phyloP scores from a whole-genome alignment of 2,329 filamentous ascomycete genomes.

The Ophiostoma triangulosporum region DNA sequence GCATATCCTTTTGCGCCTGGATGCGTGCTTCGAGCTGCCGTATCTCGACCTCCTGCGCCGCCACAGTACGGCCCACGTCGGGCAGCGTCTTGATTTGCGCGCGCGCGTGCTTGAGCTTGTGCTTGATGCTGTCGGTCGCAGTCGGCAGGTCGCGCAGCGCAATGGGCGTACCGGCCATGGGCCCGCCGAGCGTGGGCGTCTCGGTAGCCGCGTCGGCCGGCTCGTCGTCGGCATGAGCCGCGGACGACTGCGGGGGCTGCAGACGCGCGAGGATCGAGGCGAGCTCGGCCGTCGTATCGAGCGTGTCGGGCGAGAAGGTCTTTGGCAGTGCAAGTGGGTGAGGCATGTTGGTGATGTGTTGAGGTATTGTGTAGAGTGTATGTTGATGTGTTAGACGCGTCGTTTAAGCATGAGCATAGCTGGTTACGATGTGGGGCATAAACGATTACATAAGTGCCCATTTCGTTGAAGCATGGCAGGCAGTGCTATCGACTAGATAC shows the following conservation, averaged over 20 bases:
- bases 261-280: slow-evolving; percentile 66
- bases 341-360: slow-evolving; percentile 11
- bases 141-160: slow-evolving; percentile 62
- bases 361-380: background rate
- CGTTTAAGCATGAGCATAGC: too few relatives aligned
- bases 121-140: slow-evolving; percentile 65
- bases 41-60: slow-evolving; percentile 62
- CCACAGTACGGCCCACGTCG: slow-evolving; percentile 52
- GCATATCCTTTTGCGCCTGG: slow-evolving; percentile 43
- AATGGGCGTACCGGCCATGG: slow-evolving; percentile 18
- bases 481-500: background rate
- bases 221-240: slow-evolving; percentile 16
- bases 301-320: slow-evolving; percentile 64
- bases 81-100: slow-evolving; percentile 51
- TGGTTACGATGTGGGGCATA: too few relatives aligned
- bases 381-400: too few relatives aligned
- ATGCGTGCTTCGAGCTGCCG: slow-evolving; percentile 50
- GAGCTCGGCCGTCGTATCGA: slow-evolving; percentile 76
- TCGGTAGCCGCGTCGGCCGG: slow-evolving; percentile 22
- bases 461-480: background rate
- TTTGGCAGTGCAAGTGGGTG: slow-evolving; percentile 40
- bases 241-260: slow-evolving; percentile 32
- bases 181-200: background rate
- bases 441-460: background rate
- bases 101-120: slow-evolving; percentile 69